phyloP scores from a whole-genome alignment of 179 eudicot genomes.

The Heliamphora pulchella region DNA sequence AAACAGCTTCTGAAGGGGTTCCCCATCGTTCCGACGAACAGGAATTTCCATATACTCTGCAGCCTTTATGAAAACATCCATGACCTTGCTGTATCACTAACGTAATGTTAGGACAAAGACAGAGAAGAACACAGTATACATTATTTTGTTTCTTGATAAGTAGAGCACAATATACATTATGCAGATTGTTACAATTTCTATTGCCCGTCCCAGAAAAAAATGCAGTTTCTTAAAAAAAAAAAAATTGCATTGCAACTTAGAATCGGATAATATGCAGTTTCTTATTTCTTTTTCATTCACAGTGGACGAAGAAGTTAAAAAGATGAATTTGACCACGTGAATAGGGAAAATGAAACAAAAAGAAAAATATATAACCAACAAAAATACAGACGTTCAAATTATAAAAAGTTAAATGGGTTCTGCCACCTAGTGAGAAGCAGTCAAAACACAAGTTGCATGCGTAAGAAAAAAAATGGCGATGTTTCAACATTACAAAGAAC shows the following conservation, averaged over 20 bases:
- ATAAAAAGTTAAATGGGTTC: neutral
- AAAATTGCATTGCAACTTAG: neutral
- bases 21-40: slow-evolving; percentile 69
- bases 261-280: neutral
- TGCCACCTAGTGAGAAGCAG: neutral
- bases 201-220: too few species aligned
- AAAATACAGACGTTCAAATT: neutral
- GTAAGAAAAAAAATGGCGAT: neutral
- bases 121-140: neutral
- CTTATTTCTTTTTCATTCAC: neutral
- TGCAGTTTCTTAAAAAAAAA: neutral
- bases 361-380: neutral
- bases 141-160: too few species aligned
- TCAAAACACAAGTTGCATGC: neutral
- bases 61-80: slow-evolving; percentile 81
- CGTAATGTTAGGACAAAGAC: neutral
- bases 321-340: neutral
- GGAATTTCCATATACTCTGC: slow-evolving; percentile 86
- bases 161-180: neutral
- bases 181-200: neutral
- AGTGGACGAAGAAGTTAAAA: neutral
- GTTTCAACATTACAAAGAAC: neutral
- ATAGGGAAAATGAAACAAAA: neutral
- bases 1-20: slow-evolving; percentile 79
- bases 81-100: slow-evolving; percentile 58